Evolutionary conservation across 2,329 filamentous ascomycete species (phyloP), one percentile per base, ranked within the genome.

Genomic region (Fusarium albosuccineum): DNA sequence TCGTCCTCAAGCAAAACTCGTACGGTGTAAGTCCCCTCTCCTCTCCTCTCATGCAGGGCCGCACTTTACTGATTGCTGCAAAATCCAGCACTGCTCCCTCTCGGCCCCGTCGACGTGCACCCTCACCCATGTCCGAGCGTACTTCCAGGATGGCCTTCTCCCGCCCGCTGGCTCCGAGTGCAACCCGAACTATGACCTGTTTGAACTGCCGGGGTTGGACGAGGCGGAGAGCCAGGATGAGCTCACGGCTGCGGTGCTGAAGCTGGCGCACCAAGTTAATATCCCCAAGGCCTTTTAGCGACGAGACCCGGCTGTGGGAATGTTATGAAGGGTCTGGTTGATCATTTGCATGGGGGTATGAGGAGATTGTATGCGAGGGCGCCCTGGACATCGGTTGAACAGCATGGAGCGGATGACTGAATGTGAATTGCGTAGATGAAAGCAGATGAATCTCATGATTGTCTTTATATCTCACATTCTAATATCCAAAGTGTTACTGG

Each of bases 1-100:
- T 79, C 1, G 74, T 87, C 6, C 71, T 87, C 27, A 77, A 81
- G 11, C 83, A 85, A 67, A 82, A 86, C 44, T 81, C 82, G 1
- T 86, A 83, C 40, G 85, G 85, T 5, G 83, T 84, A 77, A 75
- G 82, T 74, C 9, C 9, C 9, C 9, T n/a, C 27, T 17, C 16
- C 17, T 14, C 39, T n/a, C 13, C 40, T 9, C 30, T 34, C 14
- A 39, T 6, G 14, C 17, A 10, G 16, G 4, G 8, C 9, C 5
- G 5, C 6, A 27, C 2, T 36, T 36, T 7, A 10, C 55, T 68
- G n/a, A 66, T 39, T 48, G 16, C 0, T 9, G 13, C 48, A 8
- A 8, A 14, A 26, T 14, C 14, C 26, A 86, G 82, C 87, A 89
- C 63, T 87, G 84, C 7, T 81, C 79, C 13, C 71, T 83, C 5